Conservation (phyloP, 2,329 filamentous ascomycete genomes). For the Monilinia laxa region DNA sequence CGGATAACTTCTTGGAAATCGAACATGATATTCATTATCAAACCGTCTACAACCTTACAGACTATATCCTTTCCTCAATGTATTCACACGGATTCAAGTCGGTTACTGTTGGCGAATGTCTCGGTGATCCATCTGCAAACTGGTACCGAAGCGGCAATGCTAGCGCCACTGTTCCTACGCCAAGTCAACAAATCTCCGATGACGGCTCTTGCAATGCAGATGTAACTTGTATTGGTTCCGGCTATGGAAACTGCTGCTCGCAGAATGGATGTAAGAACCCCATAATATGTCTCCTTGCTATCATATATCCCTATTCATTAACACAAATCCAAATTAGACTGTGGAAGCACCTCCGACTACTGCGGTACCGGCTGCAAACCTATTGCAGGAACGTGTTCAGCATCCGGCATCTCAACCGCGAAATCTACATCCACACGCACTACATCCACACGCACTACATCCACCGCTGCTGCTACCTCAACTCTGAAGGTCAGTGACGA, state of each 20-base stretch:
- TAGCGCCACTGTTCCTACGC: slow-evolving; percentile 13
- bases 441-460: neutral
- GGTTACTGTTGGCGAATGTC: slow-evolving; percentile 50
- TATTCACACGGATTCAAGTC: slow-evolving; percentile 42
- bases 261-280: slow-evolving; percentile 34
- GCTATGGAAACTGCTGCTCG: slow-evolving; percentile 38
- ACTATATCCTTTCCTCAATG: slow-evolving; percentile 42
- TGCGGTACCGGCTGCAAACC: slow-evolving; percentile 39
- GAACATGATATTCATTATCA: slow-evolving; percentile 46
- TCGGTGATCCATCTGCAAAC: slow-evolving; percentile 45
- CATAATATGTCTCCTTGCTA: neutral
- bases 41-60: slow-evolving; percentile 42
- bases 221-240: slow-evolving; percentile 35
- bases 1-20: slow-evolving; percentile 48
- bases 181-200: slow-evolving; percentile 24
- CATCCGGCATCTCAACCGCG: slow-evolving; percentile 15
- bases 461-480: neutral
- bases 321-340: slow-evolving; percentile 21
- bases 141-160: slow-evolving; percentile 45
- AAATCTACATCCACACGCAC: slow-evolving; percentile 4
- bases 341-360: slow-evolving; percentile 37
- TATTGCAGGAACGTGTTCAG: slow-evolving; percentile 24
- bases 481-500: slow-evolving; percentile 22
- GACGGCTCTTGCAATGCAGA: slow-evolving; percentile 29
- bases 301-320: neutral